These are phyloP conservation scores for Epichloe baconii DNA, from an alignment of 2,329 filamentous ascomycete species.

Conservation along the genomic window DNA sequence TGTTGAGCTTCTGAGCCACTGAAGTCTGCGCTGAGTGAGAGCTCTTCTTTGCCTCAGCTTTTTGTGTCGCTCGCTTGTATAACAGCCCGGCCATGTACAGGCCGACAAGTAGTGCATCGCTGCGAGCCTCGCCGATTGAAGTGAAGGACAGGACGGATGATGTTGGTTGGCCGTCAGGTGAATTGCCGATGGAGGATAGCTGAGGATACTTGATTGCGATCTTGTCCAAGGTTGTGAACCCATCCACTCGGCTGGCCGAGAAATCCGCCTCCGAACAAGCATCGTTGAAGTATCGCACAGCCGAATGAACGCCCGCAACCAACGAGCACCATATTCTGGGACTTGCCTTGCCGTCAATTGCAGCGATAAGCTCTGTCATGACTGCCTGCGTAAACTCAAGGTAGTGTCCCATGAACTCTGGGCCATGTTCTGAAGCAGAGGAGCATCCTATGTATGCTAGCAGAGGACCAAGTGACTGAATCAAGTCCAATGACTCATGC, in stretches of 20 bases:
- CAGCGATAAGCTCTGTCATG: slow-evolving; percentile 20
- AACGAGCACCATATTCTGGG: slow-evolving; percentile 26
- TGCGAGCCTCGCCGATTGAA: slow-evolving; percentile 17
- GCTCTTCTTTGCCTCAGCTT: slow-evolving; percentile 9
- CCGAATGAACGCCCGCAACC: slow-evolving; percentile 23
- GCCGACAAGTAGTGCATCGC: slow-evolving; percentile 25
- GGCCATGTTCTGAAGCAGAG: slow-evolving; percentile 8
- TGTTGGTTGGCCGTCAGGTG: slow-evolving; percentile 1
- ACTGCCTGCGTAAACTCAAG: slow-evolving; percentile 25
- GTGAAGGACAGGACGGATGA: slow-evolving; percentile 4
- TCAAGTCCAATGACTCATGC: slow-evolving; percentile 13
- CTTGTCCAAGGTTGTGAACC: slow-evolving; percentile 2
- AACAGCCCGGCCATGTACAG: slow-evolving; percentile 26
- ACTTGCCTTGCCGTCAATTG: slow-evolving; percentile 20
- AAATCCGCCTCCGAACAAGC: slow-evolving; percentile 19
- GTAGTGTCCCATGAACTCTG: slow-evolving; percentile 25
- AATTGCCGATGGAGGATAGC: slow-evolving; percentile 11
- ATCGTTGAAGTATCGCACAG: slow-evolving; percentile 26
- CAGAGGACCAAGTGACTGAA: slow-evolving; percentile 27
- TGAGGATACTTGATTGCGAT: slow-evolving; percentile 17
- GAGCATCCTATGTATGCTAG: slow-evolving; percentile 39
- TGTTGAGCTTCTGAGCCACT: slow-evolving; percentile 12
- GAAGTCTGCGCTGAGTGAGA: slow-evolving; percentile 22
- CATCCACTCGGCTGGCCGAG: slow-evolving; percentile 11
- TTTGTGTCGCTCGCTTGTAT: slow-evolving; percentile 27